Percentiles rank a stretch among this genome's conserved stretches.
phyloP scores from a whole-genome alignment of 2,329 filamentous ascomycete genomes.

The Claviceps citrina region DNA sequence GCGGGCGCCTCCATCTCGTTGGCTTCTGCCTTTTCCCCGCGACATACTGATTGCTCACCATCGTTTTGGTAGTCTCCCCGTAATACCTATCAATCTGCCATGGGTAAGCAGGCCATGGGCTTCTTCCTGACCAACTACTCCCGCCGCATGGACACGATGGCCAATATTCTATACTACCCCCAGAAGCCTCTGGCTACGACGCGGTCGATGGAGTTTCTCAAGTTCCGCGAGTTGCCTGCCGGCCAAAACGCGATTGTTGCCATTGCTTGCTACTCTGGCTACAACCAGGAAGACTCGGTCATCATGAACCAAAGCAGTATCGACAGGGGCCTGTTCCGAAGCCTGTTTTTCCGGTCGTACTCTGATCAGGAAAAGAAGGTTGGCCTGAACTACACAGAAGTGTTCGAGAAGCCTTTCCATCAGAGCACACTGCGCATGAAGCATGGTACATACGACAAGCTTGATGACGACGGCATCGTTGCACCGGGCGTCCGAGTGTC shows the following conservation, averaged over 20 bases:
- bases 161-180: slow-evolving; percentile 96
- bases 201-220: slow-evolving; percentile 94
- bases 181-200: slow-evolving; percentile 95
- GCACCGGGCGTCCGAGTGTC: slow-evolving; percentile 87
- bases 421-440: slow-evolving; percentile 82
- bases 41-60: neutral
- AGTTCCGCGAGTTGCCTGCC: slow-evolving; percentile 91
- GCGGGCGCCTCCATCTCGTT: slow-evolving; percentile 10
- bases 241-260: slow-evolving; percentile 98
- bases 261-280: slow-evolving; percentile 92
- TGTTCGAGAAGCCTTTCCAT: slow-evolving; percentile 88
- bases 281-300: slow-evolving; percentile 99
- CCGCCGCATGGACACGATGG: slow-evolving; percentile 97
- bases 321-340: slow-evolving; percentile 90
- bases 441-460: slow-evolving; percentile 91
- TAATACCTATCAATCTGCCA: slow-evolving; percentile 98
- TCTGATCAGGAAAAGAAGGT: slow-evolving; percentile 94
- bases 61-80: slow-evolving; percentile 59
- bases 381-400: slow-evolving; percentile 80
- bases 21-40: neutral
- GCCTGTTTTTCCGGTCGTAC: slow-evolving; percentile 94
- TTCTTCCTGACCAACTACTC: slow-evolving; percentile 96
- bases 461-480: slow-evolving; percentile 91
- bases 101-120: slow-evolving; percentile 99
- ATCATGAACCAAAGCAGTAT: slow-evolving; percentile 99